Conservation (phyloP, 345 rosid genomes). For the Anacardium occidentale region DNA sequence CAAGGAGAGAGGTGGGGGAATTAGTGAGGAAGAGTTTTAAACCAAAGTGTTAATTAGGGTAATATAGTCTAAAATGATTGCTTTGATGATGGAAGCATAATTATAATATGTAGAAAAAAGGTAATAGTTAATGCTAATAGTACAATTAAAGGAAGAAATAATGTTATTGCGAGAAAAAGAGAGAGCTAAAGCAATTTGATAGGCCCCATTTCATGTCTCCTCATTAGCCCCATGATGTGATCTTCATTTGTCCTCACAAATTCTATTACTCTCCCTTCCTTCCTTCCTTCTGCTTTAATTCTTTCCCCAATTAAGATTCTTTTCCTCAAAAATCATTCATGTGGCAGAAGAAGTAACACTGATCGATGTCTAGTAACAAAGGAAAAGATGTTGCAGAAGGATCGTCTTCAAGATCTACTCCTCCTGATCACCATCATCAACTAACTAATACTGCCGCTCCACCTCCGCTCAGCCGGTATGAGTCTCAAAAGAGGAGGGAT, state of each 20-base stretch:
- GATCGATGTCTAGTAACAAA: constrained; percentile 46
- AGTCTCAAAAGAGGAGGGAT: constrained; percentile 82
- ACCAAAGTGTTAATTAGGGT: constrained; percentile 28
- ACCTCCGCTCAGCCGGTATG: constrained; percentile 69
- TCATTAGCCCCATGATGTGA: constrained; percentile 40
- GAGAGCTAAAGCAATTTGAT: constrained; percentile 60
- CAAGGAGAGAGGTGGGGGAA: not conserved
- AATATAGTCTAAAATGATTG: constrained; percentile 49
- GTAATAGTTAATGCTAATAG: constrained; percentile 51
- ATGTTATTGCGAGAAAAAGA: constrained; percentile 50
- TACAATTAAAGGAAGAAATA: constrained; percentile 57
- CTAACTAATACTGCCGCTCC: constrained; percentile 12
- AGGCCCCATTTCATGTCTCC: constrained; percentile 66
- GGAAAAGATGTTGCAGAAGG: constrained; percentile 72
- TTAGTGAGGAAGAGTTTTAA: not conserved
- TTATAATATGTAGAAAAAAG: constrained; percentile 33
- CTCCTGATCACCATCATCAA: constrained; percentile 29
- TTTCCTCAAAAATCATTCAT: constrained; percentile 8
- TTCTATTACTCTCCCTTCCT: not conserved
- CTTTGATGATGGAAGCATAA: constrained; percentile 56
- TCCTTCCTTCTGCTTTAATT: constrained; percentile 4
- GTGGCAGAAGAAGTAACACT: not conserved
- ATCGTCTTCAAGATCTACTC: constrained; percentile 38
- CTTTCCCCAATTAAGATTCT: constrained; percentile 29
- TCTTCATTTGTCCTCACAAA: constrained; percentile 22